phyloP scores from a whole-genome alignment of 495 filamentous ascomycete species.

The Hypoxylon cercidicola region DNA sequence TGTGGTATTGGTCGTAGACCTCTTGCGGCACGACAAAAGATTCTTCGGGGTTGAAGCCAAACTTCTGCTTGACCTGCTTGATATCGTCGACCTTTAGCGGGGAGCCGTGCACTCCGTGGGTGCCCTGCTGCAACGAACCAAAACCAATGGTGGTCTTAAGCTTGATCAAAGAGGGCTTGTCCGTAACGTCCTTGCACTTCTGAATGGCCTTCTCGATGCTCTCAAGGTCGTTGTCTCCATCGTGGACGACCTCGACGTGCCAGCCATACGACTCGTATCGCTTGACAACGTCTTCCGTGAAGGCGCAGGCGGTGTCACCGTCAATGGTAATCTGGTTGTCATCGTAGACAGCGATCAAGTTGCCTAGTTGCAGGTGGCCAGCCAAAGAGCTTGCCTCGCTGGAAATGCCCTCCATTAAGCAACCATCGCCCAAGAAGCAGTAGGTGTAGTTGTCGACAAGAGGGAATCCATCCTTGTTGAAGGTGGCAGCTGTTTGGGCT shows the following conservation, averaged over 20 bases:
- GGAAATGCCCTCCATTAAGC: constrained; percentile 98
- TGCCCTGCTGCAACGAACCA: constrained; percentile 93
- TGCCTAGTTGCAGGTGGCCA: constrained; percentile 96
- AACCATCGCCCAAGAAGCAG: constrained; percentile 96
- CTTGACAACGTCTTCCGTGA: constrained; percentile 97
- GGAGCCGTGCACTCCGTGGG: constrained; percentile 93
- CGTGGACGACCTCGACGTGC: constrained; percentile 86
- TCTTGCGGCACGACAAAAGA: constrained; percentile 92
- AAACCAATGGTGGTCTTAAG: constrained; percentile 98
- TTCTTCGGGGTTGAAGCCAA: constrained; percentile 96
- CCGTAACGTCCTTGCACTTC: constrained; percentile 83
- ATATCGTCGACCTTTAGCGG: constrained; percentile 94
- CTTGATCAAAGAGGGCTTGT: constrained; percentile 98
- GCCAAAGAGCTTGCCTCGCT: constrained; percentile 91
- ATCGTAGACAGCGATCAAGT: constrained; percentile 96
- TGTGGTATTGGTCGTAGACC: constrained; percentile 90
- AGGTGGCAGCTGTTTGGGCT: constrained; percentile 85
- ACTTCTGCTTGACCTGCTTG: constrained; percentile 88
- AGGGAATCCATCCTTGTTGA: constrained; percentile 97
- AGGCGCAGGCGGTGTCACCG: constrained; percentile 92
- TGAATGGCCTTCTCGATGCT: constrained; percentile 89
- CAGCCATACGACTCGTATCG: constrained; percentile 98
- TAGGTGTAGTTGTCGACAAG: constrained; percentile 97
- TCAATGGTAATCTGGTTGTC: constrained; percentile 98
- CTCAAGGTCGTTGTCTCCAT: constrained; percentile 91